Base-by-base conservation (phyloP, 257 asterid species). In the Plantago ovata region DNA sequence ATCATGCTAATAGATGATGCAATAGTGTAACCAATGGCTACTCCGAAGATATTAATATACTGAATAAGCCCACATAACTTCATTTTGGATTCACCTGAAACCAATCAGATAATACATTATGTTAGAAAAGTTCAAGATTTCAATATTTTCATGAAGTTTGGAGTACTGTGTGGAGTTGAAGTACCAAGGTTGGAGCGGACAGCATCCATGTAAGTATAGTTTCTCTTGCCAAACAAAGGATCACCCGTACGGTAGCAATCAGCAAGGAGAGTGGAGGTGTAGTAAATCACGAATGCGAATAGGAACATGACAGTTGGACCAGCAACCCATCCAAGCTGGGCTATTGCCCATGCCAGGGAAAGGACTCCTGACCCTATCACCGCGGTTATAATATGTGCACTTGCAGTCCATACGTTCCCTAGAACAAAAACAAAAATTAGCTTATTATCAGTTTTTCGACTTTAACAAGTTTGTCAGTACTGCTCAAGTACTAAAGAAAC, bases 331-430 rank as follows among this genome's bases (percentile, higher is more conserved):
- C 87, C 87, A 40, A 80, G 65, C 70, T 80, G 87, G 1, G 56
- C 83, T 71, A 75, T 77, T 16, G 87, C 87, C 87, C 87, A 80
- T 3, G 87, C 87, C 24, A 80, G 42, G 36, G 87, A 80, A 9
- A 80, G 74, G n/a, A 80, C 87, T 32, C 87, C 84, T 0, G 87
- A 80, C 4, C 87, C 87, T 6, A 80, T 80, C 72, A 80, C 87
- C 5, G 86, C 86, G 0, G 86, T 80, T 24, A 80, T 80, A 13
- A 80, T 80, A 38, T 80, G 86, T 19, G 86, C 83, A 38, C 86
- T 80, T 0, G 86, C 86, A 9, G 86, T 80, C 83, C 86, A 80
- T 46, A 77, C 81, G 63, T 9, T 80, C 61, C 86, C 86, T 80
- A 61, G 5, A 40, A 19, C 9, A 57, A 22, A 42, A 7, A 56